Conservation (phyloP, 1,284 basidiomycete genomes). For the Pterulicium gracile region DNA sequence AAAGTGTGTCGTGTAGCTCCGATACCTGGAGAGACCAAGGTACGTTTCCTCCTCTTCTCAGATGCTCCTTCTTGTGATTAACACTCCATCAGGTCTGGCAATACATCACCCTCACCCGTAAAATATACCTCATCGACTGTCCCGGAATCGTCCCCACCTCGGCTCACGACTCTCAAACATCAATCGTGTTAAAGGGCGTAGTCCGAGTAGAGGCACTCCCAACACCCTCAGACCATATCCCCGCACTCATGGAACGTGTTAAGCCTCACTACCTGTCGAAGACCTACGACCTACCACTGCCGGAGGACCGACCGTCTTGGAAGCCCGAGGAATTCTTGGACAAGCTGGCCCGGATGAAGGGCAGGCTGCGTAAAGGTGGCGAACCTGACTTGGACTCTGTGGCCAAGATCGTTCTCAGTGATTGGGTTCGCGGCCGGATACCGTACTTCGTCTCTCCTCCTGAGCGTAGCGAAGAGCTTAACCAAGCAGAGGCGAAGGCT, state of each 20-base stretch:
- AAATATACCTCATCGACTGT: slow-evolving; percentile 99
- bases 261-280: slow-evolving; percentile 88
- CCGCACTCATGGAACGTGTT: slow-evolving; percentile 79
- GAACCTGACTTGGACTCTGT: slow-evolving; percentile 91
- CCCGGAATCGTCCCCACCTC: slow-evolving; percentile 97
- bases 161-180: slow-evolving; percentile 82
- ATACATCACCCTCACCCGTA: slow-evolving; percentile 93
- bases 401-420: slow-evolving; percentile 91
- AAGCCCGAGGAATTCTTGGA: slow-evolving; percentile 76
- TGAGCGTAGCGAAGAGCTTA: slow-evolving; percentile 59
- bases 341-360: slow-evolving; percentile 83
- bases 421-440: slow-evolving; percentile 96
- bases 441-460: slow-evolving; percentile 83
- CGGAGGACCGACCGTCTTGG: slow-evolving; percentile 50
- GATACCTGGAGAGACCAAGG: slow-evolving; percentile 97
- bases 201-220: slow-evolving; percentile 94
- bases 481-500: slow-evolving; percentile 48
- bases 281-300: slow-evolving; percentile 76
- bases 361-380: slow-evolving; percentile 87
- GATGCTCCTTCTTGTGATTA: slow-evolving; percentile 7
- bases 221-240: slow-evolving; percentile 91
- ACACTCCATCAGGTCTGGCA: slow-evolving; percentile 75
- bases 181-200: slow-evolving; percentile 94
- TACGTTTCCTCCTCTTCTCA: slow-evolving; percentile 17
- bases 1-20: slow-evolving; percentile 98